phyloP scores from a whole-genome alignment of 2,329 filamentous ascomycete species.

The Monosporascus ibericus region DNA sequence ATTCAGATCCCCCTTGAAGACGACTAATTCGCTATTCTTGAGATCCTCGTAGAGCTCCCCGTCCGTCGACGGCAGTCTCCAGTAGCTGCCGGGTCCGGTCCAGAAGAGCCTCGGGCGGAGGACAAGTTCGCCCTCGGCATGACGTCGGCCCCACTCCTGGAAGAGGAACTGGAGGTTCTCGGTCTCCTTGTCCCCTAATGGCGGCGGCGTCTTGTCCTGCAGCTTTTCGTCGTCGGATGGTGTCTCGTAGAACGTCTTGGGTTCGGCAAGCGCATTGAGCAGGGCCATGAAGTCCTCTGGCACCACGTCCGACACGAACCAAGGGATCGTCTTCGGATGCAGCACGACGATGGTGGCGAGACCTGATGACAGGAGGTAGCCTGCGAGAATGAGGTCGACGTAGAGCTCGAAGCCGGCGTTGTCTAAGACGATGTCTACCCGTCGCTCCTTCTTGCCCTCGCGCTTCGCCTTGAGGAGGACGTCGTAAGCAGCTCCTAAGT shows the following conservation, averaged over 20 bases:
- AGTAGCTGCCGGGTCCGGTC: conserved; percentile 83
- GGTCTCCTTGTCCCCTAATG: conserved; percentile 62
- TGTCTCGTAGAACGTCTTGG: conserved; percentile 72
- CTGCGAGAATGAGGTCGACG: conserved; percentile 87
- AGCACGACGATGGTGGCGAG: conserved; percentile 83
- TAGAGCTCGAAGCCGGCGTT: conserved; percentile 97
- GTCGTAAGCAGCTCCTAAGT: conserved; percentile 68
- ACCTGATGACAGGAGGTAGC: conserved; percentile 77
- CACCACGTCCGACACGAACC: conserved; percentile 96
- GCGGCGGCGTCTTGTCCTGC: conserved; percentile 49
- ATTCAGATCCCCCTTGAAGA: conserved; percentile 97
- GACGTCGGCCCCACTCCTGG: conserved; percentile 70
- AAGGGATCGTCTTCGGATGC: conserved; percentile 91
- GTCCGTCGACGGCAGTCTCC: conserved; percentile 69
- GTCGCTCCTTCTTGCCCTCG: conserved; percentile 58
- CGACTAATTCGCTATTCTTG: conserved; percentile 75
- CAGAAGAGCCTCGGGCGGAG: conserved; percentile 85
- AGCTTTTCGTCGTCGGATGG: conserved; percentile 61
- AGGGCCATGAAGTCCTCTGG: conserved; percentile 81
- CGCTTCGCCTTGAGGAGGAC: conserved; percentile 59
- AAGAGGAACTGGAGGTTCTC: conserved; percentile 71
- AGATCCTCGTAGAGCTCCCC: conserved; percentile 69
- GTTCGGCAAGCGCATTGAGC: conserved; percentile 70
- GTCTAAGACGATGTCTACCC: conserved; percentile 92
- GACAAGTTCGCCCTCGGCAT: conserved; percentile 76